Conservation (phyloP, 2,329 filamentous ascomycete species). For the Aspergillus ibericus region DNA sequence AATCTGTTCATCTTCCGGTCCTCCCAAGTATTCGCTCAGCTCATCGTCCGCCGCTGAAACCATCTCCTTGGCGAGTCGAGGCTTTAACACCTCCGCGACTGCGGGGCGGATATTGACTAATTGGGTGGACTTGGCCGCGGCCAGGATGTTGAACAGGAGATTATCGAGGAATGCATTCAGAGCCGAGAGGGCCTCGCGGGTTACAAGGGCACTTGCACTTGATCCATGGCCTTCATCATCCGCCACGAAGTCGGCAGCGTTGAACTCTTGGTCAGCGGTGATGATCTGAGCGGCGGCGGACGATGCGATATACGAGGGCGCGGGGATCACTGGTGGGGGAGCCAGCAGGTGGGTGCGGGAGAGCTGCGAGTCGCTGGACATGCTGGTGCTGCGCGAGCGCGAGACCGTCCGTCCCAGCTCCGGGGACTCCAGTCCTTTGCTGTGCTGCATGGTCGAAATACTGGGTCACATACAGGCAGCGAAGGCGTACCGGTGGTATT, state of each 20-base stretch:
- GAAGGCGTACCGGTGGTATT: neutral
- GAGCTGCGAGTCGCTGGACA: constrained; percentile 40
- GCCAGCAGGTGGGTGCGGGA: constrained; percentile 52
- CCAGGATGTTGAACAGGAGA: constrained; percentile 86
- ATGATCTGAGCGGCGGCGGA: constrained; percentile 90
- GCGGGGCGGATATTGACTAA: constrained; percentile 75
- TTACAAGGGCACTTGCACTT: constrained; percentile 70
- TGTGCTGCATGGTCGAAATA: constrained; percentile 30
- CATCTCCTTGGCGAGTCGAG: constrained; percentile 81
- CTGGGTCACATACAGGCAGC: constrained; percentile 10
- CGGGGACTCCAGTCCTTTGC: constrained; percentile 31
- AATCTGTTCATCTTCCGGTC: constrained; percentile 71
- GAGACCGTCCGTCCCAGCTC: constrained; percentile 30
- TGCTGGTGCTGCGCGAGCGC: constrained; percentile 42
- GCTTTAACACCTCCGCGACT: constrained; percentile 82
- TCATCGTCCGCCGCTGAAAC: constrained; percentile 83
- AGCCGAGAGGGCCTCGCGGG: constrained; percentile 69
- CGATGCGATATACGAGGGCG: constrained; percentile 82
- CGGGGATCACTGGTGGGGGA: constrained; percentile 71
- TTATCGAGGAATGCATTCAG: constrained; percentile 94
- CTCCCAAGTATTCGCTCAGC: constrained; percentile 81
- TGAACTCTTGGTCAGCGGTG: constrained; percentile 79
- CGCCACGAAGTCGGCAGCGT: constrained; percentile 68
- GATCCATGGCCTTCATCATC: constrained; percentile 66
- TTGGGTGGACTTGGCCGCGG: constrained; percentile 73